Percentiles rank a stretch among this genome's conserved stretches.
phyloP scores from a whole-genome alignment of 2,329 filamentous ascomycete genomes.

The Colletotrichum orchidophilum region DNA sequence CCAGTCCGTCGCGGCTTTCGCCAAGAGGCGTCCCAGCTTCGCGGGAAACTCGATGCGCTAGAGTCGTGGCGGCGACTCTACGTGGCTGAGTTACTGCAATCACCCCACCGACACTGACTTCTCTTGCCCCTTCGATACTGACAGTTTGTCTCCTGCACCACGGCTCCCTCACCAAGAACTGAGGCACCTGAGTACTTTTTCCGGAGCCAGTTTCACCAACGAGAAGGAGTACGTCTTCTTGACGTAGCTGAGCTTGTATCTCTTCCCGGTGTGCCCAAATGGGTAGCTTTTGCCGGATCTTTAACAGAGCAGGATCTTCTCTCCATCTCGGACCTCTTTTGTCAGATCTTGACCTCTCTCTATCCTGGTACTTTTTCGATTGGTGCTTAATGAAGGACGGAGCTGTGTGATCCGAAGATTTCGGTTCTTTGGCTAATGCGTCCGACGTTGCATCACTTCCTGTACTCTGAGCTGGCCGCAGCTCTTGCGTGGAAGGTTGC shows the following conservation, averaged over 20 bases:
- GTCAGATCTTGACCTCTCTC: slow-evolving; percentile 5
- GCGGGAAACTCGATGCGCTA: slow-evolving; percentile 86
- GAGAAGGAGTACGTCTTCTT: slow-evolving; percentile 81
- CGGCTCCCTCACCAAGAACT: slow-evolving; percentile 80
- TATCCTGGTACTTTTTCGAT: neutral
- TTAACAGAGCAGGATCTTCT: slow-evolving; percentile 47
- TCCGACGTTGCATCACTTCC: neutral
- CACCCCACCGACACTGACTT: slow-evolving; percentile 73
- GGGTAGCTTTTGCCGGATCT: slow-evolving; percentile 74
- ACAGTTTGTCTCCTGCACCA: slow-evolving; percentile 78
- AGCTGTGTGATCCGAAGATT: neutral
- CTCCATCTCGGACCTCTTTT: slow-evolving; percentile 25
- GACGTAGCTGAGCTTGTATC: slow-evolving; percentile 71
- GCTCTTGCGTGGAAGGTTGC: slow-evolving; percentile 9
- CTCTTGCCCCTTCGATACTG: slow-evolving; percentile 51
- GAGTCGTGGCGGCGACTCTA: slow-evolving; percentile 89
- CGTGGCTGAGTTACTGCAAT: slow-evolving; percentile 96
- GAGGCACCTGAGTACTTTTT: slow-evolving; percentile 96
- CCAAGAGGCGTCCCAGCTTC: slow-evolving; percentile 71
- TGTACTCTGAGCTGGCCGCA: neutral
- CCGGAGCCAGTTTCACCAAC: slow-evolving; percentile 96
- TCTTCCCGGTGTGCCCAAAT: slow-evolving; percentile 80
- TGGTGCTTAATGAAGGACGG: neutral
- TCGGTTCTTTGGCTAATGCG: neutral
- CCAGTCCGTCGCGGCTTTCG: slow-evolving; percentile 57